phyloP scores from a whole-genome alignment of 441 rosid genomes.

The Populus hybrid region DNA sequence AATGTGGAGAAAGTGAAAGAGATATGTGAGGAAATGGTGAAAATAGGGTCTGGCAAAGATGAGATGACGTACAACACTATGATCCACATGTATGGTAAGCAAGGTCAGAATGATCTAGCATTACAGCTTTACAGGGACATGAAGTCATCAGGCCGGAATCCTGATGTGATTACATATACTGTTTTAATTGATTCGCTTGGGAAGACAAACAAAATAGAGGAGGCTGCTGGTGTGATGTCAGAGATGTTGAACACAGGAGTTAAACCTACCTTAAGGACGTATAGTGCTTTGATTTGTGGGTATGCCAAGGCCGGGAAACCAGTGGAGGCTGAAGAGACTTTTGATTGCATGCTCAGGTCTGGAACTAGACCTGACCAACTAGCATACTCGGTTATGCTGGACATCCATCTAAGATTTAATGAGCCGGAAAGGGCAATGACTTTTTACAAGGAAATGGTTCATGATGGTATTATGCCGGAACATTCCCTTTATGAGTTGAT shows the following conservation, averaged over 20 bases:
- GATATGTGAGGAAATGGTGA: conserved; percentile 69
- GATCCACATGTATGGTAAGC: conserved; percentile 95
- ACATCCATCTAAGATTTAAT: conserved; percentile 63
- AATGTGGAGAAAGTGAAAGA: conserved; percentile 71
- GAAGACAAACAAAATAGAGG: conserved; percentile 65
- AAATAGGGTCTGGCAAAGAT: conserved; percentile 70
- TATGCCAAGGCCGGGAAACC: conserved; percentile 92
- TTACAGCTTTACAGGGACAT: conserved; percentile 73
- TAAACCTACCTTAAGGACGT: conserved; percentile 81
- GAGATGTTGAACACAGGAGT: conserved; percentile 84
- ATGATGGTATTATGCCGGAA: conserved; percentile 59
- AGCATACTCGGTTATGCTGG: conserved; percentile 89
- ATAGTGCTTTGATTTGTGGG: conserved; percentile 92
- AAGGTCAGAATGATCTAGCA: conserved; percentile 68
- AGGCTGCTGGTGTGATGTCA: conserved; percentile 79
- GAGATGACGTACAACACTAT: conserved; percentile 92
- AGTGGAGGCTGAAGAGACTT: conserved; percentile 75
- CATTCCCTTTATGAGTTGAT: conserved; percentile 49
- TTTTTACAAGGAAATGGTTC: conserved; percentile 67
- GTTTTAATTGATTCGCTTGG: conserved; percentile 89
- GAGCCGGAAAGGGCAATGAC: conserved; percentile 56
- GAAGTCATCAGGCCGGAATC: conserved; percentile 66
- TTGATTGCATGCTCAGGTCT: conserved; percentile 69
- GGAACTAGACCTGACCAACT: conserved; percentile 80
- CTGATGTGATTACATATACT: conserved; percentile 91